Conservation (phyloP, 2,329 filamentous ascomycete genomes). For the Westerdykella ornata region DNA sequence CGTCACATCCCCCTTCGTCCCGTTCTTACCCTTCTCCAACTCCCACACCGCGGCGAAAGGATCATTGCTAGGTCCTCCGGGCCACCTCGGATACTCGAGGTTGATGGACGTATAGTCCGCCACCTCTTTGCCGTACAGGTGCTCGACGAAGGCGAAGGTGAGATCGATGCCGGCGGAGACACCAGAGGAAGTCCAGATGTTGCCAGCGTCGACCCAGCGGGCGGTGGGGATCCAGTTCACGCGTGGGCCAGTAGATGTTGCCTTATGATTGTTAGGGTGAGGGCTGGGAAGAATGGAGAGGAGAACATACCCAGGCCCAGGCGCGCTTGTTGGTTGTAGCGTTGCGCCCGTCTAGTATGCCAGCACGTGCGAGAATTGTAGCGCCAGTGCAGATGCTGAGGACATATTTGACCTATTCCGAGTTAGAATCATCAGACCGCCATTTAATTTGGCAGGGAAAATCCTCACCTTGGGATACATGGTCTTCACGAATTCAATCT, state of each 20-base stretch:
- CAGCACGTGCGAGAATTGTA: conserved; percentile 51
- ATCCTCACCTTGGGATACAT: conserved; percentile 41
- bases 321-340: conserved; percentile 62
- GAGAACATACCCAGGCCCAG: conserved; percentile 35
- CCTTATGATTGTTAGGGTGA: conserved; percentile 11
- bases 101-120: conserved; percentile 44
- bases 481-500: conserved; percentile 45
- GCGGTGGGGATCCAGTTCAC: conserved; percentile 49
- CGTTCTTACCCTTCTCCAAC: background rate
- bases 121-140: conserved; percentile 49
- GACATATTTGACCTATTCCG: conserved; percentile 44
- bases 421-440: conserved; percentile 12
- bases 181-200: conserved; percentile 60
- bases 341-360: conserved; percentile 52
- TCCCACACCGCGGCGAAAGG: conserved; percentile 45
- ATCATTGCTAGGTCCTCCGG: conserved; percentile 44
- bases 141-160: conserved; percentile 50
- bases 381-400: conserved; percentile 62
- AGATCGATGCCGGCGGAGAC: conserved; percentile 58
- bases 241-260: conserved; percentile 43
- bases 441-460: background rate
- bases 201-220: conserved; percentile 59
- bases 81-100: conserved; percentile 53
- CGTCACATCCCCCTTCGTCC: no score
- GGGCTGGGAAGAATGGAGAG: background rate